Base-by-base conservation (phyloP, 345 rosid genomes). In the Moricandia moricandioides region DNA sequence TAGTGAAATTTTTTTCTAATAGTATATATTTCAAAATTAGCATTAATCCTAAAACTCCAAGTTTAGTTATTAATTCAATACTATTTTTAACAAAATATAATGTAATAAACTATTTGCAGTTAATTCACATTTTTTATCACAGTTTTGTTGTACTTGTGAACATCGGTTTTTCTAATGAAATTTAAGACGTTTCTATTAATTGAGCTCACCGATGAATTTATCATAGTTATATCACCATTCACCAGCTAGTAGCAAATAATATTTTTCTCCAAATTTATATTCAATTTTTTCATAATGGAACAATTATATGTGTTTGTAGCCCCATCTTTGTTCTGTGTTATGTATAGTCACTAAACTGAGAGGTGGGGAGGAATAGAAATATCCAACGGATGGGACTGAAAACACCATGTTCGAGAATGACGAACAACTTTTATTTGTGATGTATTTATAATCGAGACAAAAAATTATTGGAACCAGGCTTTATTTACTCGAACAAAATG, bases 351-450 rank as follows among this genome's bases (percentile, higher is more conserved):
- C 70, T 21, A 31, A 16, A 62, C 3, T 31, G 65, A 69, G 65
- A 62, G 70, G 59, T 29, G 47, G 45, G 16, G 18, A 33, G 40
- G 24, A 31, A 55, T n/a, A 43, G 31, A 16, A 29, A 76, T 47
- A 47, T 76, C 70, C 65, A 63, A 76, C 75, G 75, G 75, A 63
- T 31, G 80, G 80, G 80, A 76, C 55, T 70, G 37, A 55, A 76
- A 55, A 76, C 75, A 63, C 70, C 34, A 7, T 55, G 60, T 63
- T 70, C 75, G 75, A 76, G 69, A 75, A 57, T 40, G 65, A 76
- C 75, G 18, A 54, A 6, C 65, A 76, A 54, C 58, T 39, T 67
- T 75, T 68, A 51, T 35, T 27, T 67, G 55, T 67, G 62, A 49
- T 67, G 68, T 49, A 29, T 6, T 56, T 37, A 8, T 69, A 62